Base-by-base conservation (phyloP, 1,284 basidiomycete species). In the Leccinum subfulvum region DNA sequence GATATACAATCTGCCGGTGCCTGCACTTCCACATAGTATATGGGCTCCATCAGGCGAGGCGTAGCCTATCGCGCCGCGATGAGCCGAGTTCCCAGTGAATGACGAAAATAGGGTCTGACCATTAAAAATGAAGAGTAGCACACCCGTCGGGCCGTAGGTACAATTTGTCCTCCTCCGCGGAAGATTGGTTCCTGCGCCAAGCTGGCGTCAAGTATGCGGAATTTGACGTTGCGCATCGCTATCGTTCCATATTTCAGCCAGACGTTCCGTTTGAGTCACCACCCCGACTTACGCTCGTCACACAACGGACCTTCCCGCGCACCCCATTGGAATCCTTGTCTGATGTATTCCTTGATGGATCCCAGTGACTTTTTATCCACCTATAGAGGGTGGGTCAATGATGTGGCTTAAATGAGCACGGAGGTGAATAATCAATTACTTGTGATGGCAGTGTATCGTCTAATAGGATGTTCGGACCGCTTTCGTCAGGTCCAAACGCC, bases 321-420 rank as follows among this genome's bases (percentile, higher is more conserved):
- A 62, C 94, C 97, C 97, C 97, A 99, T 75, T 98, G 97, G 89
- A 99, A 99, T 37, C 97, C 97, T 78, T 99, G 97, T 78, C 95
- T 97, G 73, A 99, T 91, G 68, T 94, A 91, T 70, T 99, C 97
- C 77, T 91, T 95, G 59, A 98, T 93, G 14, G 90, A 89, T 41
- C 86, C 88, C 61, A 99, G 79, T 64, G 95, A 72, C 77, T 95
- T 97, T 79, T 98, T 98, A 80, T 99, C 97, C 56, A 96, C 85
- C 89, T 92, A 65, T 8, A 35, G 53, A 33, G 30, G 23, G 41
- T 28, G 54, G 23, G 18, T 62, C 55, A 62, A 23, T 53, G 56
- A 26, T 51, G 39, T 28, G 23, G 26, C 54, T 23, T 21, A 54
- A 56, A 13, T 35, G 11, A 21, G 16, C 26, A 52, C 30, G 56